phyloP scores from a whole-genome alignment of 768 basidiomycete genomes.

The Pisolithus marmoratus region DNA sequence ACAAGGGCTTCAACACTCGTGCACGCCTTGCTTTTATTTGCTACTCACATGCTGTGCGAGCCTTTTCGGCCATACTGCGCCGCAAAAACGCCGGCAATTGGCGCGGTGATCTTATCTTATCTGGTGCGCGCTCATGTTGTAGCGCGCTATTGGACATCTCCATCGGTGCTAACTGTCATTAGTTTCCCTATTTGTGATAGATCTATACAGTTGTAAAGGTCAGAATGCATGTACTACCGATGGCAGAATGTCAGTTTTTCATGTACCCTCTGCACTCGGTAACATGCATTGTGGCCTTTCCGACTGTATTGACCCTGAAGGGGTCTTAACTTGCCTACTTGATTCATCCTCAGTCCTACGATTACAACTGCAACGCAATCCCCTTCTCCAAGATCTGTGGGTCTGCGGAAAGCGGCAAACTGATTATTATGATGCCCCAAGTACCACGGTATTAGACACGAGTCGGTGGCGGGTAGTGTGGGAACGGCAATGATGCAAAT shows the following conservation, averaged over 20 bases:
- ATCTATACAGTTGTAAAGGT: neutral
- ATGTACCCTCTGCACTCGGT: neutral
- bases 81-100: too few relatives aligned
- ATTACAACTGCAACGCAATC: neutral
- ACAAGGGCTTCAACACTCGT: neutral
- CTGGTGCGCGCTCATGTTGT: neutral
- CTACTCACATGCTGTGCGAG: constrained; percentile 7
- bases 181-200: neutral
- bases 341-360: neutral
- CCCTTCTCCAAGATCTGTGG: neutral
- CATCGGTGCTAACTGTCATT: neutral
- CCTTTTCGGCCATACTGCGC: too few relatives aligned
- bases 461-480: too few relatives aligned
- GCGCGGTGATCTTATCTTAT: neutral
- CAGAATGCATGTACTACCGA: neutral
- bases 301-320: neutral
- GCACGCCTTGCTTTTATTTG: neutral
- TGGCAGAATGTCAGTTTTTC: neutral
- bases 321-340: neutral
- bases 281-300: neutral
- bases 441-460: too few relatives aligned
- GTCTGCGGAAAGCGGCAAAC: too few relatives aligned
- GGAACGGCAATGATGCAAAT: too few relatives aligned
- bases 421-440: too few relatives aligned
- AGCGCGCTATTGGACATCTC: too few relatives aligned